Evolutionary conservation across 2,329 filamentous ascomycete genomes (phyloP).

Genomic region (Ophiocordyceps australis): DNA sequence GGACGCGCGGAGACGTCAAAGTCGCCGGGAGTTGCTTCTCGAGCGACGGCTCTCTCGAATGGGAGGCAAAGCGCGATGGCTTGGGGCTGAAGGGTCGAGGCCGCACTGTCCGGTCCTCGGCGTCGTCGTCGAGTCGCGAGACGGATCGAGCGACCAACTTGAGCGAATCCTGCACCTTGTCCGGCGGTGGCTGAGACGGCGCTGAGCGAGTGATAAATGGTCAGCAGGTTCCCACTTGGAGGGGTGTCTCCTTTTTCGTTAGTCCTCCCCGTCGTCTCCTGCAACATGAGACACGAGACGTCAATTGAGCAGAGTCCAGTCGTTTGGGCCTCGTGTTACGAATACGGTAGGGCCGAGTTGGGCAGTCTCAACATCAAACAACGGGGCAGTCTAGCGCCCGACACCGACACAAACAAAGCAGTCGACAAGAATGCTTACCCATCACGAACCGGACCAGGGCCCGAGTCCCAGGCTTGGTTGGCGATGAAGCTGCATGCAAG

Average conservation of each 20-base stretch:
- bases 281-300: too few relatives aligned
- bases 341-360: too few relatives aligned
- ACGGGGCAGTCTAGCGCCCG: too few relatives aligned
- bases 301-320: too few relatives aligned
- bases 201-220: too few relatives aligned
- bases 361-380: too few relatives aligned
- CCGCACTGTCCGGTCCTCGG: conserved; percentile 32
- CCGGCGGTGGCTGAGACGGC: conserved; percentile 41
- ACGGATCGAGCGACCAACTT: conserved; percentile 32
- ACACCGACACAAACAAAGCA: too few relatives aligned
- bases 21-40: conserved; percentile 25
- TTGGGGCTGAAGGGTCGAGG: conserved; percentile 21
- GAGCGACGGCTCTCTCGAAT: conserved; percentile 40
- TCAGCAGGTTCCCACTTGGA: too few relatives aligned
- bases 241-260: too few relatives aligned
- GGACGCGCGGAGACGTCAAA: conserved; percentile 19
- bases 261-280: too few relatives aligned
- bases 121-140: conserved; percentile 32
- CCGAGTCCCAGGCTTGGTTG: conserved; percentile 7
- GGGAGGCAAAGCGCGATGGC: conserved; percentile 21
- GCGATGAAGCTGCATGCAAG: conserved; percentile 2
- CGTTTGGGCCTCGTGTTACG: too few relatives aligned
- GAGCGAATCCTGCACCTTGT: conserved; percentile 30
- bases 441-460: conserved; percentile 8
- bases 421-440: too few relatives aligned